Base-by-base conservation (phyloP, 768 basidiomycete species). In the Pleurotus platypus region DNA sequence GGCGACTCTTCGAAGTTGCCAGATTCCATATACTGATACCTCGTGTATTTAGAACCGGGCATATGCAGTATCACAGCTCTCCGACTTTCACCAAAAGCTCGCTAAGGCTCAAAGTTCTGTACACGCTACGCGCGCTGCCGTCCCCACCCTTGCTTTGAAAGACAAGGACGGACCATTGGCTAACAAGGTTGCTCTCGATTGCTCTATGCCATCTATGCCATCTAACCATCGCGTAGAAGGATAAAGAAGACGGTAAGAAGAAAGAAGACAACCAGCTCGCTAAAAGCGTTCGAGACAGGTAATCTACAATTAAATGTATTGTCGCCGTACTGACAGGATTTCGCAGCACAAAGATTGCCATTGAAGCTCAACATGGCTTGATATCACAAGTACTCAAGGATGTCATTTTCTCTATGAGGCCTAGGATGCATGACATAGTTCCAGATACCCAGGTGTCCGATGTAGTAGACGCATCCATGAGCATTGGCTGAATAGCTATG, bases 321-420 rank as follows among this genome's bases (percentile, higher is more conserved):
- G 40, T 51, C 5, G 22, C 24, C 37, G 27, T 26, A 3, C 61
- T 45, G 22, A 18, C 37, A 3, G 27, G 9, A 38, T 53, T 53
- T 46, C 8, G 24, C 64, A 98, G 95, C 68, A 87, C 85, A 40
- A 94, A 90, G 64, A 92, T 98, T 55, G 86, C 94, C 0, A 81
- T 87, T 3, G 94, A 98, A 67, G 91, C 91, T 1, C 93, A 96
- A 63, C 94, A 98, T 63, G 95, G 94, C 1, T 83, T 98, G 55
- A 93, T 97, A 59, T 79, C 94, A 2, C 95, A 98, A 67, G 85
- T 96, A 4, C 79, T 98, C 67, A 98, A 98, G 69, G 94, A 96
- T 60, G 82, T 92, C 45, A 82, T 98, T 40, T 97, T 98, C 67
- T 92, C 90, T 9, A 77, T 76, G 72, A 75, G 78, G 12, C 81